Percentiles rank a stretch among this genome's conserved stretches.
Evolutionary conservation across 2,329 filamentous ascomycete species (phyloP).

Genomic region (Aspergillus neoniger): DNA sequence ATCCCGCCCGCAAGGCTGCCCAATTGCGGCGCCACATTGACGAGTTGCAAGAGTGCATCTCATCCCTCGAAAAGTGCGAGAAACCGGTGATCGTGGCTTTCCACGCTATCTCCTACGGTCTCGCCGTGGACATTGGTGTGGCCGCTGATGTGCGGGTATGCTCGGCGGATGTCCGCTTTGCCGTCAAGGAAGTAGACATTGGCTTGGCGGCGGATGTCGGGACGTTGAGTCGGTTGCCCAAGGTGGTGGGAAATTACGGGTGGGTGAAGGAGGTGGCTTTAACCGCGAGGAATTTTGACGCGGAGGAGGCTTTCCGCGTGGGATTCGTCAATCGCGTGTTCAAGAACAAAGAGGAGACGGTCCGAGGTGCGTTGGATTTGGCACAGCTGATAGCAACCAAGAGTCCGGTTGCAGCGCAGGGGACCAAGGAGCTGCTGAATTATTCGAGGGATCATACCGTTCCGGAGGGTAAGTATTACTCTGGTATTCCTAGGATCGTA

Average conservation of each 20-base stretch:
- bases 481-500: too few relatives aligned
- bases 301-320: constrained; percentile 47
- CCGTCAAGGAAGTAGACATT: constrained; percentile 54
- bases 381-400: constrained; percentile 71
- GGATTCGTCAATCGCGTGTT: constrained; percentile 48
- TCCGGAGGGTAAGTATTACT: constrained; percentile 64
- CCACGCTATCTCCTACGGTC: constrained; percentile 75
- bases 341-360: constrained; percentile 59
- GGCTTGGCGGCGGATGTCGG: constrained; percentile 53
- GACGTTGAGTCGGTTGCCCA: constrained; percentile 49
- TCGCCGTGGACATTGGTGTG: constrained; percentile 67
- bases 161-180: constrained; percentile 38
- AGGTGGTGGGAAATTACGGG: constrained; percentile 47
- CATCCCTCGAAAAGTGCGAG: constrained; percentile 78
- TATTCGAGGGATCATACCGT: constrained; percentile 77
- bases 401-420: constrained; percentile 83
- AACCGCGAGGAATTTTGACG: constrained; percentile 46
- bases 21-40: constrained; percentile 67
- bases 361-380: constrained; percentile 64
- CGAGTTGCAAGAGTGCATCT: constrained; percentile 79
- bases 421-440: constrained; percentile 84
- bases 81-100: constrained; percentile 86
- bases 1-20: constrained; percentile 66
- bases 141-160: constrained; percentile 49
- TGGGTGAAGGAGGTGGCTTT: constrained; percentile 54